These are phyloP conservation scores for Tolypocladium endophyticum DNA, from an alignment of 2,329 filamentous ascomycete genomes.

Conservation along the genomic window DNA sequence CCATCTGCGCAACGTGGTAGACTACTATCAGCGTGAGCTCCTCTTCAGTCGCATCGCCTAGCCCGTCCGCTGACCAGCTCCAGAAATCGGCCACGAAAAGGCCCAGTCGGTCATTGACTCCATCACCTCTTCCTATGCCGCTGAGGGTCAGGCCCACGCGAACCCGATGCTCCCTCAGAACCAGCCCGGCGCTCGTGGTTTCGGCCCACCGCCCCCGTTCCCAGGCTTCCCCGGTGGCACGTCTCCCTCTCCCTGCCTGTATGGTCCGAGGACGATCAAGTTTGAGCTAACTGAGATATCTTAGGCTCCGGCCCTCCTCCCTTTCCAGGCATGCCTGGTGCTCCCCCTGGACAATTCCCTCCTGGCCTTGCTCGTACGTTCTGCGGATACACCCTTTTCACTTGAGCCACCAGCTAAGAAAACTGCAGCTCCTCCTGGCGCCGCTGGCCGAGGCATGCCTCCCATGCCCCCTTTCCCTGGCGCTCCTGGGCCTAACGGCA, in stretches of 20 bases:
- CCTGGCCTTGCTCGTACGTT: slow-evolving; percentile 43
- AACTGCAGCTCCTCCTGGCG: slow-evolving; percentile 17
- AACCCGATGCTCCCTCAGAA: slow-evolving; percentile 75
- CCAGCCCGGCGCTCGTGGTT: slow-evolving; percentile 42
- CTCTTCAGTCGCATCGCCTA: neutral
- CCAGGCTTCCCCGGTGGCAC: slow-evolving; percentile 47
- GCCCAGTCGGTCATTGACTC: slow-evolving; percentile 97
- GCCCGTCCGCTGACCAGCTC: neutral
- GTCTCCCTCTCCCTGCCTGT: slow-evolving; percentile 15
- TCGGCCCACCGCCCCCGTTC: slow-evolving; percentile 38
- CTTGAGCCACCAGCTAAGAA: neutral
- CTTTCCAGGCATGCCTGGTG: slow-evolving; percentile 41
- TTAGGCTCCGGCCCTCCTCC: slow-evolving; percentile 40
- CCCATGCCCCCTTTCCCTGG: slow-evolving; percentile 33
- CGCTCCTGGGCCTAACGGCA: slow-evolving; percentile 38
- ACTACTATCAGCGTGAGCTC: slow-evolving; percentile 85
- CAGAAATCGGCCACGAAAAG: slow-evolving; percentile 96
- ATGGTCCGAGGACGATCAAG: neutral
- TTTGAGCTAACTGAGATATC: neutral
- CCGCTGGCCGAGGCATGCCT: slow-evolving; percentile 34
- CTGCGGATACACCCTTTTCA: neutral
- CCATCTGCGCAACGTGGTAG: slow-evolving; percentile 92
- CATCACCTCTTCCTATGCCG: slow-evolving; percentile 91
- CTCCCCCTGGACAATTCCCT: slow-evolving; percentile 27
- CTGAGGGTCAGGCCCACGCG: slow-evolving; percentile 76